These are phyloP conservation scores for Globisporangium megalacanthum DNA, from an alignment of 352 stramenopile species.

Conservation along the genomic window DNA sequence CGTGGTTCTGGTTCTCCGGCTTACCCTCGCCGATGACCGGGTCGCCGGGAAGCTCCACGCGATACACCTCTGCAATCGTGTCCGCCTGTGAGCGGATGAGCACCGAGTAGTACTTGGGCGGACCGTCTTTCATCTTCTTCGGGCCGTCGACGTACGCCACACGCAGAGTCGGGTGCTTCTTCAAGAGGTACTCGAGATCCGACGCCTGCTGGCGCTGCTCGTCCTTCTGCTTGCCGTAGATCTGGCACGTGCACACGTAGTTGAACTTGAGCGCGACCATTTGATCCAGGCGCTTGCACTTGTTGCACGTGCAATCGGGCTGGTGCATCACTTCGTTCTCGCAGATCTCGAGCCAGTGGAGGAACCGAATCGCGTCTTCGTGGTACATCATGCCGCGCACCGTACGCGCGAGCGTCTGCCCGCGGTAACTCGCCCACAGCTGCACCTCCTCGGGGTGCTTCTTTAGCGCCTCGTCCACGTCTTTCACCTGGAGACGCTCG, in stretches of 20 bases:
- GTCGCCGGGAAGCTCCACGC: conserved; percentile 77
- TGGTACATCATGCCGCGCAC: conserved; percentile 89
- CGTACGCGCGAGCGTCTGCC: conserved; percentile 79
- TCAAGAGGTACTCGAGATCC: conserved; percentile 45
- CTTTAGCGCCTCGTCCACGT: conserved; percentile 82
- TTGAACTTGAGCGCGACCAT: conserved; percentile 89
- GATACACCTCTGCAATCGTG: conserved; percentile 78
- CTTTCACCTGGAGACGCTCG: conserved; percentile 67
- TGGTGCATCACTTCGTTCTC: conserved; percentile 87
- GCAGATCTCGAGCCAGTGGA: conserved; percentile 87
- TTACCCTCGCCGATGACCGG: conserved; percentile 87
- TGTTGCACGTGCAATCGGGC: conserved; percentile 71
- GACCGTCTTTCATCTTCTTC: conserved; percentile 85
- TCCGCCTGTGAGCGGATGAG: conserved; percentile 67
- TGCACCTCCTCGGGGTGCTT: conserved; percentile 78
- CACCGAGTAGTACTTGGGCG: conserved; percentile 81
- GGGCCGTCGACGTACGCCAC: conserved; percentile 82
- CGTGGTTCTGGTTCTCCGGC: conserved; percentile 87
- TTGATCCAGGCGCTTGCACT: conserved; percentile 74
- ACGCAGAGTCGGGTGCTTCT: conserved; percentile 73
- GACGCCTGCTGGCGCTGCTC: conserved; percentile 61
- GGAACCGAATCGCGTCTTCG: conserved; percentile 78
- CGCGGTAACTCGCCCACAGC: conserved; percentile 80
- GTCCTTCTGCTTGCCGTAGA: conserved; percentile 85
- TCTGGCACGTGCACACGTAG: conserved; percentile 86